Evolutionary conservation across 352 stramenopile species (phyloP), one percentile per base, ranked within the genome.

Genomic region (Pythium aphanidermatum): DNA sequence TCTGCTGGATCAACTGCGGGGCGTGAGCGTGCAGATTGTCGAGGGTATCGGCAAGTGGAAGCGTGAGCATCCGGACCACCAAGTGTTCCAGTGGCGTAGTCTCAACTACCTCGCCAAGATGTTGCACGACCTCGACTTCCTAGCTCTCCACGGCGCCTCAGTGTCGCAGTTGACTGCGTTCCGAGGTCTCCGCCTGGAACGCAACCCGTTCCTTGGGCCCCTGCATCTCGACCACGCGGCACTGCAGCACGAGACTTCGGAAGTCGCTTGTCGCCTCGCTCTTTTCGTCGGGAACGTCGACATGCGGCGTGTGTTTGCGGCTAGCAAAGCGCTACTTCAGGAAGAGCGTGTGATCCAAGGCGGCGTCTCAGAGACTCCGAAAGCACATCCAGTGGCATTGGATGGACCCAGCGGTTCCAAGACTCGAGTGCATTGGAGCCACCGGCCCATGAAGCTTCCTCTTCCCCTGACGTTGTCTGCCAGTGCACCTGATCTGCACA

Each of bases 41-140:
- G 80, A 92, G 55, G 53, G 55, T n/a, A 84, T 89, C 37, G 58
- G 68, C 20, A 52, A 68, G 40, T 92, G 80, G 80, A 63, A 67
- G 37, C 32, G 26, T 21, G 19, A 5, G 9, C 68, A 55, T 11
- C 27, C 53, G 4, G 60, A 36, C 44, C 56, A 64, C 17, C 17
- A 19, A 2, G 59, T 66, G n/a, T 92, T 89, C 48, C 63, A 76
- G 49, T 92, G 80, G 80, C 79, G 79, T 0, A 44, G 77, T 1
- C 63, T 79, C 36, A 89, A 89, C 46, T 92, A 92, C 43, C 56
- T 90, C 43, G 62, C 80, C 50, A 92, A 92, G 53, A 92, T 92
- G 75, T 62, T 64, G 1, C 13, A 40, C 4, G 80, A 92, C 38
- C 51, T 83, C 11, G 62, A 78, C 36, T 87, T 90, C 39, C 56